Base-by-base conservation (phyloP, 1,284 basidiomycete species). In the Irpex rosettiformis region DNA sequence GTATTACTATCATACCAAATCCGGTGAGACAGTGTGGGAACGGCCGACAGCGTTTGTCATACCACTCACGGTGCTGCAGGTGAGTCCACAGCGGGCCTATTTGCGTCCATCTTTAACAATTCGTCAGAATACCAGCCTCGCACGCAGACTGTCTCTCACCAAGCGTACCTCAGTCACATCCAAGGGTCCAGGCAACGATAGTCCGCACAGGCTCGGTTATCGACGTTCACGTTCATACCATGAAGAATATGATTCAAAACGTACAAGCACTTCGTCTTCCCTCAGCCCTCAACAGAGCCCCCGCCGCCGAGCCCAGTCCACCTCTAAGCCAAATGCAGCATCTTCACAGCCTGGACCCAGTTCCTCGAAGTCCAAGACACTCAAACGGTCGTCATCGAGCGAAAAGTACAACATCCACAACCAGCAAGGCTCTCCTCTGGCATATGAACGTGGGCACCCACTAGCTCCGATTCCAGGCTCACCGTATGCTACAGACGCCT, bases 1-100 rank as follows among this genome's bases (percentile, higher is more conserved):
- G 11, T 98, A 98, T 72, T 98, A 94, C 74, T 96, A 95, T 74
- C 93, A 93, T 68, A 97, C 94, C 1, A 86, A 91, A 70, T 88
- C 91, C 1, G 87, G 87, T 3, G 88, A 91, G 66, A 95, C 93
- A 2, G 88, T 91, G 33, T 98, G 95, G 95, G 90, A 91, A 58
- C 83, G 89, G 27, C 95, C 95, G n/a, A 74, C 78, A 10, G 89
- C 85, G 16, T 94, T 96, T 70, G 89, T 98, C 30, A 96, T 98
- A 62, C 95, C 95, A 29, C 78, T 97, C 56, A 87, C 88, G 4
- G 83, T 94, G 61, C 86, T 97, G 16, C 95, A 96, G 77, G 88
- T 85, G 65, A 64, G 77, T 71, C 11, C 48, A 37, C 6, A 24
- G 47, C 51, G 22, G 16, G 18, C 33, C 29, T 21, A 24, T 25